Evolutionary conservation across 768 basidiomycete genomes (phyloP).

Genomic region (Chalciporus pseudorubinellus): DNA sequence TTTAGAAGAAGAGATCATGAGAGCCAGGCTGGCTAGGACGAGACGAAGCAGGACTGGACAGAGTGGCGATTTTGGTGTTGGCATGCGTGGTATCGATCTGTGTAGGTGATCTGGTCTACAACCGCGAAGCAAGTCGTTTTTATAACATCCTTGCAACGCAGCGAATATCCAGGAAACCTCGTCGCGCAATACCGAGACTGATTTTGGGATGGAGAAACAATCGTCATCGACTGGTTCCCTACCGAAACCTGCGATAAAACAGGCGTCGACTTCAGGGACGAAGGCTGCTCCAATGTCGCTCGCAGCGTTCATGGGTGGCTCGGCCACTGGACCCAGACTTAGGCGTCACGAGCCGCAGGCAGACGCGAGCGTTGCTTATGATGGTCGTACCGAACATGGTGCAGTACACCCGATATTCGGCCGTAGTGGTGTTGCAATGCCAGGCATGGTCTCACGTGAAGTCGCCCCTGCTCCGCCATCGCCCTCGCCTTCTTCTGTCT

Average conservation of each 20-base stretch:
- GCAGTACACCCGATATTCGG: constrained; percentile 76
- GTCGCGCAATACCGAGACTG: constrained; percentile 6
- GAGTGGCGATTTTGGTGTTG: constrained; percentile 39
- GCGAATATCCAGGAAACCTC: constrained; percentile 24
- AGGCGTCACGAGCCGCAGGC: constrained; percentile 71
- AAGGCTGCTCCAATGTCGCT: constrained; percentile 61
- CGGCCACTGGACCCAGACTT: constrained; percentile 69
- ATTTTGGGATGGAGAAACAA: constrained; percentile 9
- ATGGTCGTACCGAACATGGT: constrained; percentile 51
- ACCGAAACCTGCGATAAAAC: constrained; percentile 15
- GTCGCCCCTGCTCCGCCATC: constrained; percentile 2
- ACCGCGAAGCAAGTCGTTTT: not conserved
- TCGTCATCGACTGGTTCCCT: constrained; percentile 1
- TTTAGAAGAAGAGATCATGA: constrained; percentile 55
- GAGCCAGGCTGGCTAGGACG: constrained; percentile 45
- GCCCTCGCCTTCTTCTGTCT: not conserved
- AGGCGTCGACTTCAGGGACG: constrained; percentile 5
- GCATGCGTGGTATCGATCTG: constrained; percentile 34
- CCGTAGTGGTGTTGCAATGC: constrained; percentile 71
- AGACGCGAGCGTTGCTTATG: constrained; percentile 65
- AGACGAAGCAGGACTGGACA: constrained; percentile 36
- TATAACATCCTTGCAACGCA: constrained; percentile 6
- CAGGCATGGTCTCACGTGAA: constrained; percentile 51
- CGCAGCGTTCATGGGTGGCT: constrained; percentile 80
- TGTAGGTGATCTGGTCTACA: constrained; percentile 25